These are phyloP conservation scores for Euphrasia confusa DNA, from an alignment of 257 asterid species.

Conservation along the genomic window DNA sequence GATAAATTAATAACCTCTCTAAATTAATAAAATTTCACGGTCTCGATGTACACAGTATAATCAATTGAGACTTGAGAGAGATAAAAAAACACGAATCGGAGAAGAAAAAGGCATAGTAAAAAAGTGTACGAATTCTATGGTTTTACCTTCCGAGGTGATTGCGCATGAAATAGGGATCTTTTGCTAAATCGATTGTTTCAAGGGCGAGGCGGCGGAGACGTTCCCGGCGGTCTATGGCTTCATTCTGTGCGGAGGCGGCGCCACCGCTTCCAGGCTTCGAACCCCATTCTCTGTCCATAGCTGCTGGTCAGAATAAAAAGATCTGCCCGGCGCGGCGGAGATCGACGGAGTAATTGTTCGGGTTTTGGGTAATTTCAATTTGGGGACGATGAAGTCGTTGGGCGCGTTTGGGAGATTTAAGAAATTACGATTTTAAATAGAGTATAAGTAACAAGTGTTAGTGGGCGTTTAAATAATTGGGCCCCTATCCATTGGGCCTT, in stretches of 20 bases:
- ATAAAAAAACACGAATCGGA: too few species aligned
- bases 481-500: too few species aligned
- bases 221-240: conserved; percentile 95
- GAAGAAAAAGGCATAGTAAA: too few species aligned
- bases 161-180: conserved; percentile 98
- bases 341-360: not conserved
- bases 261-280: conserved; percentile 99
- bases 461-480: too few species aligned
- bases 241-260: conserved; percentile 95
- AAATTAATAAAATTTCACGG: too few species aligned
- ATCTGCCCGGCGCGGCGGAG: not conserved
- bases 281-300: conserved; percentile 97
- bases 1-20: too few species aligned
- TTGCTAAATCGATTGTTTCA: conserved; percentile 90
- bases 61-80: conserved; percentile 3
- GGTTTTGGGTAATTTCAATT: not conserved
- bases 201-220: conserved; percentile 88
- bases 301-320: conserved; percentile 2
- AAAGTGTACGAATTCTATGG: conserved; percentile 20
- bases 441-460: too few species aligned
- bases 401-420: too few species aligned
- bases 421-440: too few species aligned
- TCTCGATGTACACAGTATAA: not conserved
- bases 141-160: conserved; percentile 87
- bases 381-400: too few species aligned